Conservation (phyloP, 2,329 filamentous ascomycete species). For the Phoma sp. region DNA sequence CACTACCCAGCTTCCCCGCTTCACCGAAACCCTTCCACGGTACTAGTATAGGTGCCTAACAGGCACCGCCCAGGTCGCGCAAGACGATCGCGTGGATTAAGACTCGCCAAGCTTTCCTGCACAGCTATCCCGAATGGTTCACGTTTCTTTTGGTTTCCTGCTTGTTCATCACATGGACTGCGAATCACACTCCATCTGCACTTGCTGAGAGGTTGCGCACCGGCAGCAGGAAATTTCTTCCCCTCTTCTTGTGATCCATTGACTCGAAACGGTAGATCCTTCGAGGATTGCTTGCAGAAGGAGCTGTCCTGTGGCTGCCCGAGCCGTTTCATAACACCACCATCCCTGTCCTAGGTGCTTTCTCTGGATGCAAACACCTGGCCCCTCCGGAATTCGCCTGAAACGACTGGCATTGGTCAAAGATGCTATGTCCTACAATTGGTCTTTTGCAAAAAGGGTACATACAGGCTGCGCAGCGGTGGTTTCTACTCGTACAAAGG, state of each 20-base stretch:
- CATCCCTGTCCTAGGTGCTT: slow-evolving; percentile 10
- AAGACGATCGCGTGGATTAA: slow-evolving; percentile 22
- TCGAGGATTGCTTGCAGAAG: slow-evolving; percentile 2
- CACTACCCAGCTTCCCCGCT: slow-evolving; percentile 3
- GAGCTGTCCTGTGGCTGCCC: slow-evolving; percentile 11
- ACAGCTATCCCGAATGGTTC: slow-evolving; percentile 1
- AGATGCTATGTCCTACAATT: neutral
- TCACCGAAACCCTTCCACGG: slow-evolving; percentile 6
- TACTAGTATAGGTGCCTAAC: slow-evolving; percentile 6
- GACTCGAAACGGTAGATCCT: neutral
- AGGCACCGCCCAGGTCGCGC: slow-evolving; percentile 20
- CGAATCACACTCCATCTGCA: slow-evolving; percentile 21
- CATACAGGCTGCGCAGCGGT: neutral
- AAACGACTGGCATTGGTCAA: neutral
- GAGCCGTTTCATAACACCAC: slow-evolving; percentile 23
- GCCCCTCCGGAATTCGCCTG: neutral
- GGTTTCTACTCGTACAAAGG: too few relatives aligned
- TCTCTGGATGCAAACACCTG: neutral
- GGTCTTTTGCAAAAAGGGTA: neutral
- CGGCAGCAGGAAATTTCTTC: neutral
- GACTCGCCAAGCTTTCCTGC: slow-evolving; percentile 36
- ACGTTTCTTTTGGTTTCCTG: slow-evolving; percentile 14
- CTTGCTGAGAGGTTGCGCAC: neutral
- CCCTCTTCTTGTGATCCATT: neutral
- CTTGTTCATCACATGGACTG: slow-evolving; percentile 13